Base-by-base conservation (phyloP, 306 rosid species). In the Begonia peltatifolia region DNA sequence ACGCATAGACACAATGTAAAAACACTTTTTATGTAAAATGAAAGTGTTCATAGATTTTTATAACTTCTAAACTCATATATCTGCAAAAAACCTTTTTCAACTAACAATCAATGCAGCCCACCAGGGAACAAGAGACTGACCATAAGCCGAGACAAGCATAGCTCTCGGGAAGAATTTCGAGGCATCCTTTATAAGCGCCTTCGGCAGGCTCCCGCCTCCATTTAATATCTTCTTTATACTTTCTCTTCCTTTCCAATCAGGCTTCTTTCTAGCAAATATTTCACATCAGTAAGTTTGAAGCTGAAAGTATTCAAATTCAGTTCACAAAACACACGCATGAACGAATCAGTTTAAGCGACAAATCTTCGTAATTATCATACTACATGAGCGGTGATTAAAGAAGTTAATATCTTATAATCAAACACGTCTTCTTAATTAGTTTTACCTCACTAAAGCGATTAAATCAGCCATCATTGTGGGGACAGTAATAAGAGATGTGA, bases 81-180 rank as follows among this genome's bases (percentile, higher is more conserved):
- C 38, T 1, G 5, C 9, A 30, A 3, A 30, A 5, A 30, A 30
- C 38, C 38, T 30, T 30, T 30, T 30, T 30, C 38, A 30, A 30
- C 0, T 5, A 6, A 30, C 9, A 5, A 12, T 47, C 22, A 2
- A 14, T 36, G 47, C 41, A 25, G 2, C 48, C 12, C 12, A 44
- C 5, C 11, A 59, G 46, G 38, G 50, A 6, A 59, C 44, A 55
- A 58, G 60, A 63, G 58, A 63, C 86, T 14, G 50, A 90, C 95
- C 99, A 64, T 86, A 90, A 55, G 99, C 99, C 54, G 99, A 83
- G 69, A 83, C 64, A 59, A 90, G 82, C 75, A 76, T 86, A 53
- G 99, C 95, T 71, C 67, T 76, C 14, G 69, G 88, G 63, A 90
- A 90, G 73, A 73, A 58, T 50, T 50, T 53, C 58, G 48, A 44